Conservation (phyloP, 2,329 filamentous ascomycete species). For the Epichloe uncinata region DNA sequence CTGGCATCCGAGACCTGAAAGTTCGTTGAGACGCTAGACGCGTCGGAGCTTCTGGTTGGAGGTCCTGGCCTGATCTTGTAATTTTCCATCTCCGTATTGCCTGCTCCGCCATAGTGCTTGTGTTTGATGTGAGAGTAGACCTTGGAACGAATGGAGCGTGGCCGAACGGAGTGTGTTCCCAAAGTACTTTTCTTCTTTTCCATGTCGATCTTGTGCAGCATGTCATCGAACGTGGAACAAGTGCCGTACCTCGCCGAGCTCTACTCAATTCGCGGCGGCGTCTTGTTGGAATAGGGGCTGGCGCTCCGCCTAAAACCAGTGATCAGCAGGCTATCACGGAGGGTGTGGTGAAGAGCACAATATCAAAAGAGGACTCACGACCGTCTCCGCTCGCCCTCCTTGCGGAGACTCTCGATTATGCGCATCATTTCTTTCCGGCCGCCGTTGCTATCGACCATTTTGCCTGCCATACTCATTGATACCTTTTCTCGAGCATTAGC, state of each 20-base stretch:
- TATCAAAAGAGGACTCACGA: slow-evolving; percentile 45
- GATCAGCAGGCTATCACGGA: not conserved
- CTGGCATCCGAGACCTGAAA: not conserved
- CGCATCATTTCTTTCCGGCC: slow-evolving; percentile 83
- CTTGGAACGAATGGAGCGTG: not conserved
- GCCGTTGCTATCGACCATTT: slow-evolving; percentile 65
- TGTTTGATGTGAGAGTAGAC: not conserved
- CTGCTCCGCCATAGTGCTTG: not conserved
- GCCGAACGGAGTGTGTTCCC: not conserved
- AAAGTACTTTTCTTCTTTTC: not conserved
- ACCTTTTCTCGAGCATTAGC: slow-evolving; percentile 77
- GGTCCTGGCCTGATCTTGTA: not conserved
- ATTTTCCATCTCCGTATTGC: not conserved
- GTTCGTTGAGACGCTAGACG: not conserved
- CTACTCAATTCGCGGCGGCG: slow-evolving; percentile 31
- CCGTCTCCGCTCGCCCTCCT: slow-evolving; percentile 73
- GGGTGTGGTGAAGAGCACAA: not conserved
- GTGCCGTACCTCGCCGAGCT: slow-evolving; percentile 20
- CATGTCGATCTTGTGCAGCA: slow-evolving; percentile 9
- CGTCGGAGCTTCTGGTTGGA: not conserved
- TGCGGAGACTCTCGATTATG: slow-evolving; percentile 75
- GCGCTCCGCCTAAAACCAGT: slow-evolving; percentile 19
- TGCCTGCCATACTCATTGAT: slow-evolving; percentile 83
- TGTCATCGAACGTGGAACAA: slow-evolving; percentile 16
- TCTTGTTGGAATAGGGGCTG: slow-evolving; percentile 24